Conservation (phyloP, 192 early-diverging fungal genomes). For the Gonapodya prolifera region DNA sequence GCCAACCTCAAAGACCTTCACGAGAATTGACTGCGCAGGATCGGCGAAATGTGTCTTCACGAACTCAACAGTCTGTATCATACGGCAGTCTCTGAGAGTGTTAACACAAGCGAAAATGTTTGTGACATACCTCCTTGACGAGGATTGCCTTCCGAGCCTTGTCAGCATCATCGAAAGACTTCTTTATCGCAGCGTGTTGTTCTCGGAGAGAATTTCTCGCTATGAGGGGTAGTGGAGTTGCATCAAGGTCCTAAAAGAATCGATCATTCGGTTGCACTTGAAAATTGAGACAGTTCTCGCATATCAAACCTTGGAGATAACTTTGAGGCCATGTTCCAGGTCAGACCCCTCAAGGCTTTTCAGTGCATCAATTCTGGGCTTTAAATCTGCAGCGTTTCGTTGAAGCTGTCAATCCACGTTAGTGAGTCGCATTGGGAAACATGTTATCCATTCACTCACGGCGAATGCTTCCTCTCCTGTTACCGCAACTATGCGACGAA, state of each 20-base stretch:
- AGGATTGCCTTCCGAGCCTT: constrained; percentile 76
- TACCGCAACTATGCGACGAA: constrained; percentile 85
- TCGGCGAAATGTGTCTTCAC: constrained; percentile 61
- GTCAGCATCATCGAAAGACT: constrained; percentile 74
- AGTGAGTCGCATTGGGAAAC: background rate
- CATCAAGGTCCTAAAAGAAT: constrained; percentile 50
- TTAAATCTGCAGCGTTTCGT: constrained; percentile 55
- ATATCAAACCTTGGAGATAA: constrained; percentile 33
- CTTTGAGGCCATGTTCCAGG: constrained; percentile 71
- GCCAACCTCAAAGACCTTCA: constrained; percentile 50
- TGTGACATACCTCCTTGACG: constrained; percentile 50
- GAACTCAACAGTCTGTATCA: constrained; percentile 42
- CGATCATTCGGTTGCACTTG: background rate
- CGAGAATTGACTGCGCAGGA: constrained; percentile 40
- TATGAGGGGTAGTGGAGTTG: constrained; percentile 61
- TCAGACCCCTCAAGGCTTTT: constrained; percentile 36
- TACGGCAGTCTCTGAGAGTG: background rate
- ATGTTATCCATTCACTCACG: constrained; percentile 7
- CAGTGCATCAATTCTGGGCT: constrained; percentile 45
- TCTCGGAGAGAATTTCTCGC: constrained; percentile 61
- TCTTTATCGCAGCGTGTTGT: constrained; percentile 62
- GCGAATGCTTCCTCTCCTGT: constrained; percentile 81
- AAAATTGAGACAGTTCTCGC: background rate
- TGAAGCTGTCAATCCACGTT: constrained; percentile 26
- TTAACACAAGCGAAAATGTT: background rate